A percentile compares a stretch with the other conserved stretches of the same genome.
Evolutionary conservation across 2,329 filamentous ascomycete genomes (phyloP).

Genomic region (Neocatenulostroma microsporum): DNA sequence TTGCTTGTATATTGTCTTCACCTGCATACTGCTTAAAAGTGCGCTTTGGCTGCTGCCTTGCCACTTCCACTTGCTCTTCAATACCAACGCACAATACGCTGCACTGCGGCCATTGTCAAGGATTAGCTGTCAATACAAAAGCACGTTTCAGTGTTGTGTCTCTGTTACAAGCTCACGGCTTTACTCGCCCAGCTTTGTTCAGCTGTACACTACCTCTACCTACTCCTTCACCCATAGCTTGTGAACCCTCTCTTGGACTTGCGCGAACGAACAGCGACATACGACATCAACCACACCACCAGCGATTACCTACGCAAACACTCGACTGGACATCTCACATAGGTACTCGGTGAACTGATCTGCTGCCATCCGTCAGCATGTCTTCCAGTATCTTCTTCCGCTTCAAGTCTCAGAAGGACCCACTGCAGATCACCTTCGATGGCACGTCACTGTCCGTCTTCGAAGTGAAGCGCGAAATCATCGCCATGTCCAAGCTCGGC

Average conservation of each 20-base stretch:
- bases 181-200: conserved; percentile 16
- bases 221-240: conserved; percentile 6
- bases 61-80: conserved; percentile 3
- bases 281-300: conserved; percentile 1
- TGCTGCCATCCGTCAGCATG: conserved; percentile 50
- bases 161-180: conserved; percentile 15
- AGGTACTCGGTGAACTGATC: conserved; percentile 1
- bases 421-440: conserved; percentile 89
- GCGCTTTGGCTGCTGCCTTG: conserved; percentile 1
- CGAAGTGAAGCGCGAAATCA: conserved; percentile 98
- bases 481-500: conserved; percentile 83
- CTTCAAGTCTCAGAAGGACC: conserved; percentile 98
- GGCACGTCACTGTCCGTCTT: conserved; percentile 97
- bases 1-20: conserved; percentile 1
- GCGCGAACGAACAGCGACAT: conserved; percentile 3
- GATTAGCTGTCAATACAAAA: conserved; percentile 26
- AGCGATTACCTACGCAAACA: conserved; percentile 1
- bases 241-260: conserved; percentile 5
- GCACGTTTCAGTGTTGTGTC: conserved; percentile 21
- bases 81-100: conserved; percentile 6
- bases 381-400: conserved; percentile 99
- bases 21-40: conserved; percentile 4
- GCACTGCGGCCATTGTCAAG: conserved; percentile 18
- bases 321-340: not conserved
- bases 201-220: conserved; percentile 19